A percentile compares a stretch with the other conserved stretches of the same genome.
Conservation (phyloP, 495 filamentous ascomycete species). For the Extremus antarcticus region DNA sequence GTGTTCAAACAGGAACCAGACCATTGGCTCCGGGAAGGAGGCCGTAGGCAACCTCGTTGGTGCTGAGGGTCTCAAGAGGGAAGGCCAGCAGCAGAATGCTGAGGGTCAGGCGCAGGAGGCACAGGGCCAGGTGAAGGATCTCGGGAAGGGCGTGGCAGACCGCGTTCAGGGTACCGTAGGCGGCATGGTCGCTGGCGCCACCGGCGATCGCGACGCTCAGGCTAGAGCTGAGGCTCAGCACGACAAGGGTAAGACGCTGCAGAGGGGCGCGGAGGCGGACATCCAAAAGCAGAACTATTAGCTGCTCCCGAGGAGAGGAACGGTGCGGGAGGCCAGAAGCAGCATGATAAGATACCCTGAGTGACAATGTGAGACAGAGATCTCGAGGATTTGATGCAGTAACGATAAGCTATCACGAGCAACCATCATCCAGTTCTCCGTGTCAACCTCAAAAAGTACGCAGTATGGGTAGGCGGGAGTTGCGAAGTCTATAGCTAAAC, state of each 20-base stretch:
- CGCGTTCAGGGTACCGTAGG: constrained; percentile 65
- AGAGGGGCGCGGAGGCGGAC: constrained; percentile 76
- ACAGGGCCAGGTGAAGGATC: constrained; percentile 70
- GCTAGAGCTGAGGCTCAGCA: constrained; percentile 53
- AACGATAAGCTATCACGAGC: too few relatives aligned
- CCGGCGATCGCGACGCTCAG: constrained; percentile 58
- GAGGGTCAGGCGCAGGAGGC: constrained; percentile 75
- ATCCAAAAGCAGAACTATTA: constrained; percentile 51
- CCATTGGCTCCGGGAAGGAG: constrained; percentile 75
- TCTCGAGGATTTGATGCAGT: too few relatives aligned
- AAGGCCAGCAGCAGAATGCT: constrained; percentile 67
- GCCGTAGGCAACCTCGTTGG: constrained; percentile 64
- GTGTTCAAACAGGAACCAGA: too few relatives aligned
- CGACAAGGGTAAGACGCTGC: constrained; percentile 74
- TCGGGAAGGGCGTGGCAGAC: constrained; percentile 57
- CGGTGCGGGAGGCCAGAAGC: too few relatives aligned
- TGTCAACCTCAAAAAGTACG: too few relatives aligned
- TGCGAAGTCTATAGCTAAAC: too few relatives aligned
- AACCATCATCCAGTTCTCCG: too few relatives aligned
- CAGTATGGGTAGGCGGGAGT: too few relatives aligned
- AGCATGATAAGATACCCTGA: too few relatives aligned
- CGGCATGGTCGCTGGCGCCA: constrained; percentile 53
- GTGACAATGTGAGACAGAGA: too few relatives aligned
- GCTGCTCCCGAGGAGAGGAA: too few relatives aligned
- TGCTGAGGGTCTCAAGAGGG: constrained; percentile 58